Conservation (phyloP, 148 eudicot genomes). For the Diospyros kaki region DNA sequence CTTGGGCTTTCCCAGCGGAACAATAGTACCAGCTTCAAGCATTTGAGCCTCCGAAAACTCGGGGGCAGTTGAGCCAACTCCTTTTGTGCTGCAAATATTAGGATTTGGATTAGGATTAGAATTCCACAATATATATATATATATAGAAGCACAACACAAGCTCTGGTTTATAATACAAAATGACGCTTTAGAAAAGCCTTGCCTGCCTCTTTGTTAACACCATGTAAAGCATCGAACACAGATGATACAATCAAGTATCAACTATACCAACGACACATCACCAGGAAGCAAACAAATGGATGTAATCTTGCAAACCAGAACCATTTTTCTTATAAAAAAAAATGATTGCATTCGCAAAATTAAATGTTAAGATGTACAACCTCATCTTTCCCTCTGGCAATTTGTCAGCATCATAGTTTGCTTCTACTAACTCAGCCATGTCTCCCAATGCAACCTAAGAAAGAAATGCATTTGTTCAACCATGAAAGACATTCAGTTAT, state of each 20-base stretch:
- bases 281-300: no score
- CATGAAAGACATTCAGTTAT: background rate
- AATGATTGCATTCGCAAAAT: conserved; percentile 7
- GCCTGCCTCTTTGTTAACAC: no score
- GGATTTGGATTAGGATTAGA: background rate
- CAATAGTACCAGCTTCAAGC: conserved; percentile 73
- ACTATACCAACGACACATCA: no score
- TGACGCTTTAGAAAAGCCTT: no score
- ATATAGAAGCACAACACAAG: no score
- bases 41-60: conserved; percentile 49
- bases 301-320: no score
- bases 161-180: no score
- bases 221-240: no score
- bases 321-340: background rate
- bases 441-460: conserved; percentile 91
- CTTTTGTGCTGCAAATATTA: conserved; percentile 72
- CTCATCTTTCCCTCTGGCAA: conserved; percentile 91
- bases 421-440: conserved; percentile 71
- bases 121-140: no score
- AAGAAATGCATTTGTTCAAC: conserved; percentile 7
- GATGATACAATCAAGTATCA: no score
- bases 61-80: conserved; percentile 85
- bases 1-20: conserved; percentile 75
- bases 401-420: conserved; percentile 78
- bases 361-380: conserved; percentile 25